Evolutionary conservation across 441 rosid species (phyloP), one percentile per base, ranked within the genome.

Genomic region (Pelargonium myrrhifolium): DNA sequence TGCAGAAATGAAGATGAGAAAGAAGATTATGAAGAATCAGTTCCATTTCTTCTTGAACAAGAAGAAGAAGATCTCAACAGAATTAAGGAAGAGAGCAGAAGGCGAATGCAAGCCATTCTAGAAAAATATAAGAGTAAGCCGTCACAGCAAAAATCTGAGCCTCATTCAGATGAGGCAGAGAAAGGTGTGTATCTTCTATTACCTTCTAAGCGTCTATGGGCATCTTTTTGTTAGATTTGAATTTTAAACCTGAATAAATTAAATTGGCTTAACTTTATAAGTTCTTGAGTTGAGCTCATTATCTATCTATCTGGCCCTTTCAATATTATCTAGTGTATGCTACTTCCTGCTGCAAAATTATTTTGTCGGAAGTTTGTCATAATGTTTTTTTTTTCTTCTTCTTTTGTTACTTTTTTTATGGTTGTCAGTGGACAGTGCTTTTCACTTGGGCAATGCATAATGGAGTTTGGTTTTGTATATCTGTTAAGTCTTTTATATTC

Each of bases 41-140:
- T 89, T 75, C 11, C 77, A 1, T 76, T 93, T 80, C 78, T 79
- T 72, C 91, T 83, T 64, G 94, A 87, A 67, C 85, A 83, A 68
- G 96, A 89, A 74, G 98, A 89, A 74, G 98, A 91, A 35, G 93
- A 95, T 73, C 68, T 95, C n/a, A 79, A 86, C 55, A 89, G 82
- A 80, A 81, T 95, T 49, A 94, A 82, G 86, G 96, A 90, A 81
- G 93, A 92, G 81, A 95, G 99, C 77, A 88, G 97, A 82, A 87
- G 81, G 79, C 79, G 86, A 72, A 87, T 81, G 79, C 86, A 87
- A 70, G 98, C 95, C 65, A 89, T 95, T 76, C 75, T 90, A 73
- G 90, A 83, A 75, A 90, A 92, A 74, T 72, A 87, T 75, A 90
- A 73, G 79, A 84, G 82, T 75, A 74, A 80, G 86, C 81, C 81